Evolutionary conservation across 1,139 yeast species (phyloP), one percentile per base, ranked within the genome.

Genomic region (Geotrichum reessii): DNA sequence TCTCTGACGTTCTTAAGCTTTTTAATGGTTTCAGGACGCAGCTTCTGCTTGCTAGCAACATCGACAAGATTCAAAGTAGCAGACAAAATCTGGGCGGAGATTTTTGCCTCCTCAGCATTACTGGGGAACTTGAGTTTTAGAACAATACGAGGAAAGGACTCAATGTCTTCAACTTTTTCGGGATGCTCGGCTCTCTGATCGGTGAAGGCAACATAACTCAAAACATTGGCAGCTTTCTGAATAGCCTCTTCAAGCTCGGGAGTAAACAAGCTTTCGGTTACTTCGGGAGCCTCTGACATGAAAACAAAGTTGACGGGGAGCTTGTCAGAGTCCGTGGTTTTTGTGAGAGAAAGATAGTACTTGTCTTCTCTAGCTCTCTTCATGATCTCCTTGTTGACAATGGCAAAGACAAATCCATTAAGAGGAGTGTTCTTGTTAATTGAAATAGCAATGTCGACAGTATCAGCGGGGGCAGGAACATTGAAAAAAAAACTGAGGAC

Each of bases 341-440:
- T 87, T 65, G 98, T 89, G 69, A 92, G 80, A 1, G 96, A 87
- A 69, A 92, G 78, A 74, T 77, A 92, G 76, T 90, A 93, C 75
- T 87, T 86, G 63, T 81, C 82, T 55, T 80, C 83, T 75, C 98
- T 87, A 62, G 80, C 78, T 59, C 81, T 80, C 71, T 85, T 84
- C 97, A 93, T 90, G 63, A 84, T 83, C 58, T 83, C 78, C 76
- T 93, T 93, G 71, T 95, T 85, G 47, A 91, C 97, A 69, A 93
- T 76, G 24, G 95, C 93, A 71, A 87, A 81, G 64, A 91, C 84
- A 66, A 87, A 91, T 69, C 85, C 85, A 68, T 76, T 80, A 52
- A 76, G 73, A 46, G 73, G 69, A 50, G 78, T 78, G 59, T 80
- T 81, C 50, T 76, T 76, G 64, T 81, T 81, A 63, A 90, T 81